These are phyloP conservation scores for Exophiala aquamarina DNA, from an alignment of 2,329 filamentous ascomycete species.

Conservation along the genomic window DNA sequence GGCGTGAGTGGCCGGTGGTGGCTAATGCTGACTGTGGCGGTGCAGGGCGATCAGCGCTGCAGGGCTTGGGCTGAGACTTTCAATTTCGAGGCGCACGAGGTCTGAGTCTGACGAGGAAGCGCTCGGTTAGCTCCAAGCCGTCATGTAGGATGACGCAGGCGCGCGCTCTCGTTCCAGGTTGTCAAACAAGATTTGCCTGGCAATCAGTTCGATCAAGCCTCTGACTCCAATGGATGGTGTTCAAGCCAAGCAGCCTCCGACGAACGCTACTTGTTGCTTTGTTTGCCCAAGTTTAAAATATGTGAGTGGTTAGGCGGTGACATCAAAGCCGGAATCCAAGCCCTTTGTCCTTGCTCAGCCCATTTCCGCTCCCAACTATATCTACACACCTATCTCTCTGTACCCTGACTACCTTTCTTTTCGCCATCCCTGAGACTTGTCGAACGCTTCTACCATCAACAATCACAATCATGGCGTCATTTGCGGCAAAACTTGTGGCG, in stretches of 20 bases:
- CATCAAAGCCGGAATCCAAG: conserved; percentile 10
- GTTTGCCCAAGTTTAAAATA: conserved; percentile 1
- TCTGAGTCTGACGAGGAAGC: too few species aligned
- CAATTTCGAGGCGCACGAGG: too few species aligned
- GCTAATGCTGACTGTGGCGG: too few species aligned
- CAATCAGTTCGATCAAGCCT: neutral
- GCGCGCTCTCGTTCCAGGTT: conserved; percentile 10
- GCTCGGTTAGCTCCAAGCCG: too few species aligned
- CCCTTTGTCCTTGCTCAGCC: conserved; percentile 7
- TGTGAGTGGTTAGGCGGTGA: conserved; percentile 4
- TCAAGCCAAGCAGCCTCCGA: conserved; percentile 8
- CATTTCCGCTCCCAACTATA: conserved; percentile 1
- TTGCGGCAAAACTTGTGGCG: conserved; percentile 55
- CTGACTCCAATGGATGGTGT: conserved; percentile 10
- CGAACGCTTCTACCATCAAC: too few species aligned
- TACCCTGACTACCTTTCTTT: neutral
- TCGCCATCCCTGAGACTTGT: neutral
- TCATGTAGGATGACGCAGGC: conserved; percentile 13
- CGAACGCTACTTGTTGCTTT: conserved; percentile 10
- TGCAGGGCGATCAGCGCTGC: too few species aligned
- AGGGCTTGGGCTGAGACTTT: too few species aligned
- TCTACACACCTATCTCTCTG: conserved; percentile 4
- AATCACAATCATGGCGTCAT: conserved; percentile 50
- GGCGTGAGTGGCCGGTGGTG: too few species aligned
- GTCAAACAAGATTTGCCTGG: conserved; percentile 17